Evolutionary conservation across 2,329 filamentous ascomycete species (phyloP).

Genomic region (Neophaeococcomyces aloes): DNA sequence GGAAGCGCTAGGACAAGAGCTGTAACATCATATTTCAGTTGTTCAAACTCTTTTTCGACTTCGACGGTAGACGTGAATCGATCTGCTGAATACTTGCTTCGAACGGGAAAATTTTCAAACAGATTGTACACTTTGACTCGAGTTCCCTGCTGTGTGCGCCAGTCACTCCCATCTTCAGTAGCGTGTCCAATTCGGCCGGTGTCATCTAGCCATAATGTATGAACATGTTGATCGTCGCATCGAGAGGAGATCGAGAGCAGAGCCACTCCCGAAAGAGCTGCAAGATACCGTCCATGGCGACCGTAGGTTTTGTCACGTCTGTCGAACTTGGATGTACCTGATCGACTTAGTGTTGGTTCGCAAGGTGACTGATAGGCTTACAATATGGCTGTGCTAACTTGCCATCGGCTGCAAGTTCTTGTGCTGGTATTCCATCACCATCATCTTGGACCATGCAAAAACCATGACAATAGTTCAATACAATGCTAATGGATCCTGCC

Average conservation of each 20-base stretch:
- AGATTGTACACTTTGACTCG: constrained; percentile 65
- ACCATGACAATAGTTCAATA: constrained; percentile 64
- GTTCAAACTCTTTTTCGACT: constrained; percentile 54
- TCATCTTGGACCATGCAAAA: constrained; percentile 75
- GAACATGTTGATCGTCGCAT: constrained; percentile 39
- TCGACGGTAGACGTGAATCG: constrained; percentile 42
- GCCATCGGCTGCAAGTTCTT: constrained; percentile 49
- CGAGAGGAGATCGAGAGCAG: constrained; percentile 67
- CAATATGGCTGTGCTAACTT: constrained; percentile 47
- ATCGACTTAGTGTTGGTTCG: constrained; percentile 12
- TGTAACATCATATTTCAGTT: constrained; percentile 48
- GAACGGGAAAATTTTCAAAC: constrained; percentile 83
- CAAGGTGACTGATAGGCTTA: constrained; percentile 35
- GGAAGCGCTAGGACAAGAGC: constrained; percentile 63
- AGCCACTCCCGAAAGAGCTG: constrained; percentile 65
- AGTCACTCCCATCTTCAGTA: neutral
- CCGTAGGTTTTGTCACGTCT: constrained; percentile 47
- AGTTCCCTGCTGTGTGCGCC: constrained; percentile 47
- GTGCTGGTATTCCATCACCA: constrained; percentile 62
- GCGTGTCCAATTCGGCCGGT: neutral
- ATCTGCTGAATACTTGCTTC: constrained; percentile 65
- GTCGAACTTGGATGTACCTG: constrained; percentile 70
- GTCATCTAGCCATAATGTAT: constrained; percentile 29
- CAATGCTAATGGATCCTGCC: constrained; percentile 57
- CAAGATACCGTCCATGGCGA: constrained; percentile 61